A percentile compares a stretch with the other conserved stretches of the same genome.
Conservation (phyloP, 768 basidiomycete genomes). For the Panaeolus papilionaceus region DNA sequence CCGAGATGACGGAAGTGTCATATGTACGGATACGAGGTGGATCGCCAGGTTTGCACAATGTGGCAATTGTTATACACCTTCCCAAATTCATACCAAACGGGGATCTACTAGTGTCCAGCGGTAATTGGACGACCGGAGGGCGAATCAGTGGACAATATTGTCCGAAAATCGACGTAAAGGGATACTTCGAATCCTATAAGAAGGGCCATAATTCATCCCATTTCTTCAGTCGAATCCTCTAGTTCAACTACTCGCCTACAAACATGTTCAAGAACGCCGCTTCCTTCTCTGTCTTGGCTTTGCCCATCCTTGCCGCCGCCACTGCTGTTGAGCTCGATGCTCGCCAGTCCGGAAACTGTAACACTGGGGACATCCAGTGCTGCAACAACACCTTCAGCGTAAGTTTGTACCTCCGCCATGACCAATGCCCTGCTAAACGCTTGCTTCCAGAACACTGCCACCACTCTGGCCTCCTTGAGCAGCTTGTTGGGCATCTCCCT, state of each 20-base stretch:
- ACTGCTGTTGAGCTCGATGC: constrained; percentile 13
- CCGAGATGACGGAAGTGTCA: no score
- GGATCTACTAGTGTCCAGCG: no score
- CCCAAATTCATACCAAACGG: no score
- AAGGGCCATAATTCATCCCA: background rate
- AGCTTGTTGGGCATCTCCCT: constrained; percentile 17
- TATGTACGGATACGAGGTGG: no score
- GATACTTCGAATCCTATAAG: background rate
- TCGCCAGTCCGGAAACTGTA: constrained; percentile 16
- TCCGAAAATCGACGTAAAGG: no score
- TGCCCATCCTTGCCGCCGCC: constrained; percentile 20
- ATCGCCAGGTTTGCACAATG: no score
- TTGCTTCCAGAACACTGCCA: constrained; percentile 2
- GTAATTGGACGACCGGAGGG: no score
- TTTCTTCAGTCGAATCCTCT: constrained; percentile 10
- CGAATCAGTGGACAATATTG: no score
- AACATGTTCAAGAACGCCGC: constrained; percentile 24
- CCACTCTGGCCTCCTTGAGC: background rate
- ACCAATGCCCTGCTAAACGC: background rate
- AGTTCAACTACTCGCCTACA: background rate
- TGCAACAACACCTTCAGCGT: constrained; percentile 14
- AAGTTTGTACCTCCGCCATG: background rate
- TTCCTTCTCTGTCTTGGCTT: constrained; percentile 17
- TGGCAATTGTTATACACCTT: no score
- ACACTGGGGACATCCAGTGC: constrained; percentile 19